Evolutionary conservation across 2,329 filamentous ascomycete species (phyloP).

Genomic region (Alternaria gansuensis): DNA sequence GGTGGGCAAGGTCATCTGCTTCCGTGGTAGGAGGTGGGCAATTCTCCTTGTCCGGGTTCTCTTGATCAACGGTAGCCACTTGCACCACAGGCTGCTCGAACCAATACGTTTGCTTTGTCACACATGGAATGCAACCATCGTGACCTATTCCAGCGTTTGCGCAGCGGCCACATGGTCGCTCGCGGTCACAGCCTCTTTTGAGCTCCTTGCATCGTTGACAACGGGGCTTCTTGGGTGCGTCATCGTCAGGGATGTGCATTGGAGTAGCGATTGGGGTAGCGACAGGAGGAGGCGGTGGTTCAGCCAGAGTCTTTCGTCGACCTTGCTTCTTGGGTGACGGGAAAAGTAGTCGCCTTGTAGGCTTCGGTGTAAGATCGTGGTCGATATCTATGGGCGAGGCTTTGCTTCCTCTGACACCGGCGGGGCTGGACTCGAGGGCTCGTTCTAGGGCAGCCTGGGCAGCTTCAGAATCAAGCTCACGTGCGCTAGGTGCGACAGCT

Average conservation of each 20-base stretch:
- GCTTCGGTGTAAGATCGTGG: slow-evolving; percentile 63
- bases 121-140: slow-evolving; percentile 37
- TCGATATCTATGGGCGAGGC: slow-evolving; percentile 61
- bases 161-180: slow-evolving; percentile 39
- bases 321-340: slow-evolving; percentile 76
- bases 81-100: slow-evolving; percentile 29
- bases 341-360: slow-evolving; percentile 77
- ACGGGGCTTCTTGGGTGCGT: slow-evolving; percentile 31
- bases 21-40: slow-evolving; percentile 50
- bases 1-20: slow-evolving; percentile 65
- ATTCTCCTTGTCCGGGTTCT: slow-evolving; percentile 66
- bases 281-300: slow-evolving; percentile 45
- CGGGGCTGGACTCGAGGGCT: slow-evolving; percentile 70
- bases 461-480: slow-evolving; percentile 26
- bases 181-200: slow-evolving; percentile 39
- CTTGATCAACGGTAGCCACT: slow-evolving; percentile 24
- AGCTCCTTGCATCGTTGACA: slow-evolving; percentile 39
- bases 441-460: slow-evolving; percentile 57
- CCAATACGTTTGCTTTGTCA: slow-evolving; percentile 28
- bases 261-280: slow-evolving; percentile 11
- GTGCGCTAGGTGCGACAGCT: slow-evolving; percentile 9
- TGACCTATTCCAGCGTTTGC: slow-evolving; percentile 30
- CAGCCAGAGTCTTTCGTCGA: slow-evolving; percentile 68
- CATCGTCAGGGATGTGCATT: slow-evolving; percentile 23
- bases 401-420: slow-evolving; percentile 59